Base-by-base conservation (phyloP, 148 eudicot genomes). In the Polygonum maritimum region DNA sequence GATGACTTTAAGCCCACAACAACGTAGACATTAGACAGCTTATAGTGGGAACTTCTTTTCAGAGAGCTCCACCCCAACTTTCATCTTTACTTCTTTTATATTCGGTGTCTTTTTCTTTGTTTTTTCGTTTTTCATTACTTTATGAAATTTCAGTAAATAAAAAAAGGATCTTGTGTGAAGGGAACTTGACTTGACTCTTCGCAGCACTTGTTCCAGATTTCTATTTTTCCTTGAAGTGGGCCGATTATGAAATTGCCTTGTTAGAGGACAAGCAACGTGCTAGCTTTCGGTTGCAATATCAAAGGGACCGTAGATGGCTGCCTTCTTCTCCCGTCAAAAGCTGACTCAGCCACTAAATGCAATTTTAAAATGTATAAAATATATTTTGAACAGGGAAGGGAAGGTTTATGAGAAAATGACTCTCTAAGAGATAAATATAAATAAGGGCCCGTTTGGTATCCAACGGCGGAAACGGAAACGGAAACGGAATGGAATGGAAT, bases 11-110 rank as follows among this genome's bases (percentile, higher is more conserved):
- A 39, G 69, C 69, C 69, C 69, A 62, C 69, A 62, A 62, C 40
- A 71, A 4, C 74, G 16, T 71, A 39, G 78, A 76, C 79, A 75
- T 18, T 71, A 39, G 78, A 76, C 79, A 75, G 15, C 57, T 71
- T 22, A 8, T 82, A 83, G 89, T 87, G 92, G 92, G 86, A 80
- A 79, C 85, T 80, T 75, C 88, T 85, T 89, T 89, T 85, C 76
- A 87, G 83, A 87, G 83, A 62, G 13, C 69, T 62, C 69, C 69
- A 62, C 39, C 69, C 38, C 69, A 11, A 62, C 69, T 62, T 62
- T 39, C 35, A 26, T 26, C 40, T 60, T 12, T 62, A 62, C 69
- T 62, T 62, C 33, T 62, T 33, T 31, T 38, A 12, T 62, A 26
- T 62, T 62, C 13, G 33, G 13, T 62, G 14, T 31, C 69, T 62